phyloP scores from a whole-genome alignment of 768 basidiomycete species.

The Multifurca ochricompacta region DNA sequence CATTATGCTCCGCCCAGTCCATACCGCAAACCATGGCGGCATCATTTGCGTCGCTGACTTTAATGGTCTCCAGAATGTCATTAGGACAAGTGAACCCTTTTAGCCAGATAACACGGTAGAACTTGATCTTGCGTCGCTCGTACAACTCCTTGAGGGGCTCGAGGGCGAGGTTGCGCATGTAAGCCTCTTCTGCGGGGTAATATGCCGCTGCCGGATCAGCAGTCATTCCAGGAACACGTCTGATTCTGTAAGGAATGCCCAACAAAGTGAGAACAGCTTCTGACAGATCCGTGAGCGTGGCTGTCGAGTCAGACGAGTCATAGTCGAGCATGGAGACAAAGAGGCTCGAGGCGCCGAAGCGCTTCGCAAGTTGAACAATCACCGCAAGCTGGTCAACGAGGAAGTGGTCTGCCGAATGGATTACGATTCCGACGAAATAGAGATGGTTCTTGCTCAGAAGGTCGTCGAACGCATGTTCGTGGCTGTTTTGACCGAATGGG shows the following conservation, averaged over 20 bases:
- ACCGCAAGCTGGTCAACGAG: slow-evolving; percentile 97
- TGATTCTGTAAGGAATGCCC: slow-evolving; percentile 87
- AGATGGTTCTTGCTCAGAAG: slow-evolving; percentile 75
- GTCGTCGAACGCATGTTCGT: slow-evolving; percentile 83
- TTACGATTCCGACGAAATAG: slow-evolving; percentile 91
- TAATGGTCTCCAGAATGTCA: slow-evolving; percentile 92
- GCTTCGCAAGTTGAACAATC: slow-evolving; percentile 90
- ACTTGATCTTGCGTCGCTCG: slow-evolving; percentile 68
- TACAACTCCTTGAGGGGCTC: slow-evolving; percentile 84
- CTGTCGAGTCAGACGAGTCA: slow-evolving; percentile 90
- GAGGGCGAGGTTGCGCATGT: slow-evolving; percentile 86
- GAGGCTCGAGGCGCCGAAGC: slow-evolving; percentile 80
- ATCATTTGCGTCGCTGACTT: slow-evolving; percentile 82
- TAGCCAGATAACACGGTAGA: slow-evolving; percentile 91
- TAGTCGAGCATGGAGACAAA: slow-evolving; percentile 99
- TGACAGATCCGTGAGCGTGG: slow-evolving; percentile 88
- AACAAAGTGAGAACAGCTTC: slow-evolving; percentile 92
- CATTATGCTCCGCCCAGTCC: slow-evolving; percentile 99
- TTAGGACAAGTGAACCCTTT: slow-evolving; percentile 99
- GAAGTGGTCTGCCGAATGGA: slow-evolving; percentile 98
- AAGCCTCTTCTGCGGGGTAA: slow-evolving; percentile 92
- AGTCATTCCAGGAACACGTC: slow-evolving; percentile 91
- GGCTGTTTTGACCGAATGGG: slow-evolving; percentile 91
- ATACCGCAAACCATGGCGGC: slow-evolving; percentile 99
- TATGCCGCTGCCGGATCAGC: slow-evolving; percentile 80